phyloP scores from a whole-genome alignment of 2,329 filamentous ascomycete genomes.

The Verticillium alfalfae region DNA sequence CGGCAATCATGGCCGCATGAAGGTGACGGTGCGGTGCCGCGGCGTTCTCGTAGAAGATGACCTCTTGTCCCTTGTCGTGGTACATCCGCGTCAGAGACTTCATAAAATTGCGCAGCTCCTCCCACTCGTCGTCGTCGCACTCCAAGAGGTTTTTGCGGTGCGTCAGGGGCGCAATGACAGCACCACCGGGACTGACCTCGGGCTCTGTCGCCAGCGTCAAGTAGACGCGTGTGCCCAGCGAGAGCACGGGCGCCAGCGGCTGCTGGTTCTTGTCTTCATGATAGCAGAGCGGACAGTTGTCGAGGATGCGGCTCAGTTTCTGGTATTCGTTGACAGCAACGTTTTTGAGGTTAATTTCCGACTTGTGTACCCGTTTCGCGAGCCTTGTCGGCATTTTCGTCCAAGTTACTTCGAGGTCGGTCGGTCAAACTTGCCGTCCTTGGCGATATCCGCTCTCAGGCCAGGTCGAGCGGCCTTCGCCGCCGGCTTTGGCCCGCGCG shows the following conservation, averaged over 20 bases:
- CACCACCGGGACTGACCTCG: conserved; percentile 75
- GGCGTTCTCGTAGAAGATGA: conserved; percentile 97
- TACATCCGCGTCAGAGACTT: conserved; percentile 93
- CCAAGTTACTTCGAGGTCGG: conserved; percentile 95
- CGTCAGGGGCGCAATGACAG: conserved; percentile 82
- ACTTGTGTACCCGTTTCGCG: conserved; percentile 80
- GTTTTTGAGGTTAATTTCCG: conserved; percentile 81
- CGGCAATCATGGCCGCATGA: conserved; percentile 80
- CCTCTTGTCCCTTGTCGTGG: conserved; percentile 84
- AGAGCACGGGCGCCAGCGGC: conserved; percentile 79
- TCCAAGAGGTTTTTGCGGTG: conserved; percentile 90
- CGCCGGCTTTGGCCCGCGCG: conserved; percentile 68
- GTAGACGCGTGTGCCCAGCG: conserved; percentile 79
- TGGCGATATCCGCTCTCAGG: conserved; percentile 98
- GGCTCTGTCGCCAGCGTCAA: conserved; percentile 87
- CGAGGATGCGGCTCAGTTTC: conserved; percentile 79
- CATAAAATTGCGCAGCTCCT: conserved; percentile 99
- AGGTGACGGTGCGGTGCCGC: conserved; percentile 70
- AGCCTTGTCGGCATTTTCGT: conserved; percentile 90
- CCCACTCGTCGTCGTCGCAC: conserved; percentile 99
- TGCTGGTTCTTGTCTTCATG: conserved; percentile 74
- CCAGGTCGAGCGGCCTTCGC: conserved; percentile 70
- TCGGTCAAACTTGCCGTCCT: conserved; percentile 85
- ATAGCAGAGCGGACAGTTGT: conserved; percentile 84
- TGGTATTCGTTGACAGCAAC: conserved; percentile 84